Percentiles rank a stretch among this genome's conserved stretches.
phyloP scores from a whole-genome alignment of 2,329 filamentous ascomycete genomes.

The Celoporthe dispersa region DNA sequence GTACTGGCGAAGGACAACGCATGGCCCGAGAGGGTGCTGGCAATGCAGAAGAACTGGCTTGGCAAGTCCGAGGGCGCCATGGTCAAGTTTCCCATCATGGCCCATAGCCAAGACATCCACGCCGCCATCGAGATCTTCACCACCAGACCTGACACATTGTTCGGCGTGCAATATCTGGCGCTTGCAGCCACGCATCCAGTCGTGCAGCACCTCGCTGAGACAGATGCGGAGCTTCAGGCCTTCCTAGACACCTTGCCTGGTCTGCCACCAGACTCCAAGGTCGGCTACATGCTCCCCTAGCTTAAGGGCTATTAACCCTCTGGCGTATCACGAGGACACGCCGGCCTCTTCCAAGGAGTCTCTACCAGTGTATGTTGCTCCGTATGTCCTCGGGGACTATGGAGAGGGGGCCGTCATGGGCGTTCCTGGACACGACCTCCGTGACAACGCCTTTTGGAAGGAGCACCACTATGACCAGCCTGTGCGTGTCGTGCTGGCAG shows the following conservation, averaged over 20 bases:
- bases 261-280: conserved; percentile 60
- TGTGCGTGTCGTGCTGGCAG: conserved; percentile 66
- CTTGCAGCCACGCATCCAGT: conserved; percentile 75
- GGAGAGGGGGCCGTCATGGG: conserved; percentile 91
- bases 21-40: conserved; percentile 83
- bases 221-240: conserved; percentile 63
- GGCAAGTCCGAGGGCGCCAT: conserved; percentile 76
- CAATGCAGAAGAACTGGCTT: conserved; percentile 89
- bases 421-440: conserved; percentile 80
- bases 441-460: conserved; percentile 82
- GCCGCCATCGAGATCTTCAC: conserved; percentile 75
- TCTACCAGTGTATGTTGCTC: conserved; percentile 78
- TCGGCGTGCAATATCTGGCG: conserved; percentile 83
- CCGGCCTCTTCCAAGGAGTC: conserved; percentile 57
- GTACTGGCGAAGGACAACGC: conserved; percentile 62
- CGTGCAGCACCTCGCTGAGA: conserved; percentile 63
- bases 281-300: conserved; percentile 70
- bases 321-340: conserved; percentile 58
- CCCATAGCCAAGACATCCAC: conserved; percentile 45
- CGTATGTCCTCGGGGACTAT: conserved; percentile 85
- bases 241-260: conserved; percentile 69
- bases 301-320: conserved; percentile 67
- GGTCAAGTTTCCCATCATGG: conserved; percentile 69
- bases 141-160: conserved; percentile 84
- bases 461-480: conserved; percentile 65